These are phyloP conservation scores for Pichia cephalocereana DNA, from an alignment of 805 yeast species.

Conservation along the genomic window DNA sequence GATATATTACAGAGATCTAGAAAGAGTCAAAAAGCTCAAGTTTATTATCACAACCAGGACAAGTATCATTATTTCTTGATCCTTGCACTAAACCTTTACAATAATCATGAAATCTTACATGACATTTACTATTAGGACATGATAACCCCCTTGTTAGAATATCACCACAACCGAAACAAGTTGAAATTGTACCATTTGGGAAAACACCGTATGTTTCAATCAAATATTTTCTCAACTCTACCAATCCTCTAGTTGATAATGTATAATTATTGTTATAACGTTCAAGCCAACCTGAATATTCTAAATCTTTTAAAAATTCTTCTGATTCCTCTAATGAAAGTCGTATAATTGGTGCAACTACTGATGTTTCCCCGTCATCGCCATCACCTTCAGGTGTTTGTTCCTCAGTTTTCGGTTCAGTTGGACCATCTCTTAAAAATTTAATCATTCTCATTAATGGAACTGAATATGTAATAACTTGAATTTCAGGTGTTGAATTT, in stretches of 20 bases:
- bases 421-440: conserved; percentile 5
- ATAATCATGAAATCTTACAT: conserved; percentile 36
- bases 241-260: conserved; percentile 32
- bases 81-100: conserved; percentile 36
- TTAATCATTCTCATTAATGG: conserved; percentile 8
- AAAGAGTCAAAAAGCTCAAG: conserved; percentile 9
- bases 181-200: conserved; percentile 28
- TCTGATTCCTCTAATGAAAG: conserved; percentile 25
- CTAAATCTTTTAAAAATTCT: conserved; percentile 30
- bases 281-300: conserved; percentile 48
- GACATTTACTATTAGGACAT: conserved; percentile 29
- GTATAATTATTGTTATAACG: conserved; percentile 26
- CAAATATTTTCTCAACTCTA: conserved; percentile 40
- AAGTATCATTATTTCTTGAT: conserved; percentile 21
- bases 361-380: background rate
- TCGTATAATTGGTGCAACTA: conserved; percentile 22
- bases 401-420: background rate
- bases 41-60: conserved; percentile 24
- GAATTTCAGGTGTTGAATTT: background rate
- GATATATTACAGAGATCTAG: conserved; percentile 10
- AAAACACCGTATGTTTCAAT: conserved; percentile 34
- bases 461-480: conserved; percentile 2
- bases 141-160: conserved; percentile 44
- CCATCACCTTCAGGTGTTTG: background rate
- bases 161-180: conserved; percentile 44